phyloP scores from a whole-genome alignment of 1,139 yeast genomes.

The Suhomyces chickasaworum region DNA sequence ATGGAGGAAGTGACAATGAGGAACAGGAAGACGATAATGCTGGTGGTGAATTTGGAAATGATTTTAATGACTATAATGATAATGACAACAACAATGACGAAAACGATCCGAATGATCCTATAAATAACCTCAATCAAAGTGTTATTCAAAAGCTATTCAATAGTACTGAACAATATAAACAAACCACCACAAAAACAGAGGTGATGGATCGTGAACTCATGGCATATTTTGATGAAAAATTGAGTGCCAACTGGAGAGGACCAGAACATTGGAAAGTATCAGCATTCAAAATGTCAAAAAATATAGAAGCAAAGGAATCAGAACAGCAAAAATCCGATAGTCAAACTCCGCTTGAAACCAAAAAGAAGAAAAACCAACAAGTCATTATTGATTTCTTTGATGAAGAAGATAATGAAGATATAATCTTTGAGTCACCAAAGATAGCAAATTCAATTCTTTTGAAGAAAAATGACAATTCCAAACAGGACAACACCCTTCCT shows the following conservation, averaged over 20 bases:
- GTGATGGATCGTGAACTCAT: slow-evolving; percentile 69
- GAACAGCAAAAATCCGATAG: slow-evolving; percentile 1
- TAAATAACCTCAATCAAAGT: slow-evolving; percentile 26
- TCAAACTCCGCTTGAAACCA: slow-evolving; percentile 14
- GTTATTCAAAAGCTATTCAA: slow-evolving; percentile 28
- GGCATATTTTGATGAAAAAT: slow-evolving; percentile 74
- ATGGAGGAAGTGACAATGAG: slow-evolving; percentile 20
- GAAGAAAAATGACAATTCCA: slow-evolving; percentile 29
- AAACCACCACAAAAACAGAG: slow-evolving; percentile 24
- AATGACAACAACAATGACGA: slow-evolving; percentile 23
- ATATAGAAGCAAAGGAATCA: slow-evolving; percentile 9
- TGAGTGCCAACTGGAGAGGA: slow-evolving; percentile 82
- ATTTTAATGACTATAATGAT: slow-evolving; percentile 18
- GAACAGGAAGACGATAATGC: slow-evolving; percentile 17
- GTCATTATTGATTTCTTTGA: slow-evolving; percentile 54
- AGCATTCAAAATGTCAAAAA: slow-evolving; percentile 47
- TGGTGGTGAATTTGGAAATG: slow-evolving; percentile 19
- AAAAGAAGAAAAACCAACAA: slow-evolving; percentile 36
- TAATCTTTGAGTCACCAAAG: slow-evolving; percentile 54
- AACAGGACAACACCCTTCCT: slow-evolving; percentile 57
- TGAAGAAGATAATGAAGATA: slow-evolving; percentile 43
- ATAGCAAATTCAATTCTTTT: slow-evolving; percentile 25
- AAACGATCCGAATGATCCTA: slow-evolving; percentile 21
- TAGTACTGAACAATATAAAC: slow-evolving; percentile 23
- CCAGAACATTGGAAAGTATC: slow-evolving; percentile 92